Percentiles rank a stretch among this genome's conserved stretches.
Conservation (phyloP, 1,284 basidiomycete genomes). For the Baeospora myosura region DNA sequence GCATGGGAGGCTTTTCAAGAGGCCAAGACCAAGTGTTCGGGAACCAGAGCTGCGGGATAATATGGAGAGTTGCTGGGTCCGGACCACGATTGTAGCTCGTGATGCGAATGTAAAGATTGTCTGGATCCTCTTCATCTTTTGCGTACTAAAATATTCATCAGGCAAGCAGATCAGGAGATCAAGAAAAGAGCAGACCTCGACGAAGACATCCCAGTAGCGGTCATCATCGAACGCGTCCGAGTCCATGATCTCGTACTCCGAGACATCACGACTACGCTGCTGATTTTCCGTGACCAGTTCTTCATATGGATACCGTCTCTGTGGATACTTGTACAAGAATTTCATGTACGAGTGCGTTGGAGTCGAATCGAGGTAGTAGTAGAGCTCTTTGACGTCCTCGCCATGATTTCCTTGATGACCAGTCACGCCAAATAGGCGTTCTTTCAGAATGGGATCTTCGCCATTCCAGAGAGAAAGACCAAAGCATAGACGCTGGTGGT, state of each 20-base stretch:
- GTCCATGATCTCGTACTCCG: constrained; percentile 91
- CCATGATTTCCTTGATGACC: constrained; percentile 98
- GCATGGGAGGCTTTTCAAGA: constrained; percentile 73
- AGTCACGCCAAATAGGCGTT: constrained; percentile 91
- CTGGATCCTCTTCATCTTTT: constrained; percentile 89
- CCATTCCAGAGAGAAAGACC: constrained; percentile 93
- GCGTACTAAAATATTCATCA: constrained; percentile 82
- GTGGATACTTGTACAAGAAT: constrained; percentile 97
- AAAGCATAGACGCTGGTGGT: constrained; percentile 90
- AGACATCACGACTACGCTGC: constrained; percentile 77
- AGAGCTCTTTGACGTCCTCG: constrained; percentile 97
- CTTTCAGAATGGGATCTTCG: constrained; percentile 91
- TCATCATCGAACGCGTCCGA: constrained; percentile 90
- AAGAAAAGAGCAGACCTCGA: constrained; percentile 57
- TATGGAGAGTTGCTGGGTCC: constrained; percentile 90
- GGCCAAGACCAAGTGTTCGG: constrained; percentile 98
- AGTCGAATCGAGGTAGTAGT: constrained; percentile 90
- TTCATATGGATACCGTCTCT: constrained; percentile 88
- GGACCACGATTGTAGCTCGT: constrained; percentile 96
- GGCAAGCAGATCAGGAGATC: constrained; percentile 13
- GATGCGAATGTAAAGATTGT: constrained; percentile 88
- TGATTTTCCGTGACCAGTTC: constrained; percentile 83
- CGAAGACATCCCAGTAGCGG: constrained; percentile 96
- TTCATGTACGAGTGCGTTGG: constrained; percentile 99
- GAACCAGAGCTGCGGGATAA: constrained; percentile 95